Percentiles rank a stretch among this genome's conserved stretches.
Evolutionary conservation across 371 early-diverging fungal genomes (phyloP).

Genomic region (Mucor irregularis): DNA sequence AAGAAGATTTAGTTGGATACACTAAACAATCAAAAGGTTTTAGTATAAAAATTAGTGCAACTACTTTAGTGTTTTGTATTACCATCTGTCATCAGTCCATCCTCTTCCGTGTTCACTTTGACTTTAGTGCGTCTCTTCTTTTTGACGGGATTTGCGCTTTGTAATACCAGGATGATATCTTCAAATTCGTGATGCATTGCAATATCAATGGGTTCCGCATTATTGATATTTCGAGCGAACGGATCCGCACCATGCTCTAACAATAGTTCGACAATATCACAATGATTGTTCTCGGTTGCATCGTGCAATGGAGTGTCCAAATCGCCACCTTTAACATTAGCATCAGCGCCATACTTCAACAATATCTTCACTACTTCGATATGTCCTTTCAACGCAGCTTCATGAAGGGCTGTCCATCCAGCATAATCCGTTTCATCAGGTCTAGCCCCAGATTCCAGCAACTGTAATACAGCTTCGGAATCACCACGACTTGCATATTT

Average conservation of each 20-base stretch:
- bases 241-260: conserved; percentile 64
- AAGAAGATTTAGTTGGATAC: conserved; percentile 3
- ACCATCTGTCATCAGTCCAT: conserved; percentile 1
- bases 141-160: conserved; percentile 8
- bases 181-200: conserved; percentile 49
- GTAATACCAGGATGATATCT: conserved; percentile 36
- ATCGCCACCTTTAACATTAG: conserved; percentile 66
- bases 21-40: not conserved
- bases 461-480: conserved; percentile 40
- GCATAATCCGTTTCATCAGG: conserved; percentile 72
- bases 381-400: conserved; percentile 72
- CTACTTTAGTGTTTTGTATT: no score
- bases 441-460: conserved; percentile 73
- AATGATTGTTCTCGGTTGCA: conserved; percentile 73
- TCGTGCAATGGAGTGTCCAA: conserved; percentile 82
- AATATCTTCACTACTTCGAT: conserved; percentile 57
- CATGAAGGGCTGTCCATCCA: conserved; percentile 78
- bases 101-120: not conserved
- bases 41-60: not conserved
- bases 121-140: conserved; percentile 10
- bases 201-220: conserved; percentile 58
- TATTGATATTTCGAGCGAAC: conserved; percentile 51
- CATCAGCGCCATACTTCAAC: conserved; percentile 70
- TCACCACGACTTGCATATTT: conserved; percentile 58
- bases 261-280: conserved; percentile 63